These are phyloP conservation scores for Solanum neorickii DNA, from an alignment of 257 asterid species.

Conservation along the genomic window DNA sequence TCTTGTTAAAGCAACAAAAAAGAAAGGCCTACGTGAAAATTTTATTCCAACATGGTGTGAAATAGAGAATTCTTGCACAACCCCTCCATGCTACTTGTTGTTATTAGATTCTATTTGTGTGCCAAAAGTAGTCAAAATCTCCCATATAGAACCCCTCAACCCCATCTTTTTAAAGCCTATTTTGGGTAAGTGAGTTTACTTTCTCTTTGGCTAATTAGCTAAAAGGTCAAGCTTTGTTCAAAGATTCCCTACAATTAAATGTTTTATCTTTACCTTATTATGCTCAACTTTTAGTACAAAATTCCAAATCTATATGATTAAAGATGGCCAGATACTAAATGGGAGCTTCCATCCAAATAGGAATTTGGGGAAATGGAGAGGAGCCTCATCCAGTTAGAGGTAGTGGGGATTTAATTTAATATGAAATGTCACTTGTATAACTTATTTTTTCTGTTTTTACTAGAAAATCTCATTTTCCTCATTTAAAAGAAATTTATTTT, in stretches of 20 bases:
- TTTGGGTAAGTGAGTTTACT: background rate
- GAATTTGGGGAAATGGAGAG: no score
- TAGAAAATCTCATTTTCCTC: no score
- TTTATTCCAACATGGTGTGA: background rate
- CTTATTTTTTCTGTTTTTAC: no score
- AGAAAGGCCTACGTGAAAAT: background rate
- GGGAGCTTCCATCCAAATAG: no score
- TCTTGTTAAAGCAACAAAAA: background rate
- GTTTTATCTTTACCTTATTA: background rate
- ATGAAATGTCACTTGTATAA: no score
- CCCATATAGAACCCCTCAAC: background rate
- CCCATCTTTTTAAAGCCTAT: background rate
- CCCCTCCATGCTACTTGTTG: background rate
- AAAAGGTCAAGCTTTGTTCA: background rate
- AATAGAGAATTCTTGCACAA: background rate
- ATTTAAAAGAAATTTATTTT: no score
- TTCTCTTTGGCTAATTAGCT: background rate
- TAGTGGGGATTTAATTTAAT: no score
- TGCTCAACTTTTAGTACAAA: background rate
- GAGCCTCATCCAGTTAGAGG: background rate
- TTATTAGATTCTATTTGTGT: background rate
- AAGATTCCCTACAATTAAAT: background rate
- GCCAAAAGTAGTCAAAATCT: background rate
- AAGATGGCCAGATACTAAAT: background rate
- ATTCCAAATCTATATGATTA: background rate